phyloP scores from a whole-genome alignment of 2,329 filamentous ascomycete genomes.

The Botrytis hyacinthi region DNA sequence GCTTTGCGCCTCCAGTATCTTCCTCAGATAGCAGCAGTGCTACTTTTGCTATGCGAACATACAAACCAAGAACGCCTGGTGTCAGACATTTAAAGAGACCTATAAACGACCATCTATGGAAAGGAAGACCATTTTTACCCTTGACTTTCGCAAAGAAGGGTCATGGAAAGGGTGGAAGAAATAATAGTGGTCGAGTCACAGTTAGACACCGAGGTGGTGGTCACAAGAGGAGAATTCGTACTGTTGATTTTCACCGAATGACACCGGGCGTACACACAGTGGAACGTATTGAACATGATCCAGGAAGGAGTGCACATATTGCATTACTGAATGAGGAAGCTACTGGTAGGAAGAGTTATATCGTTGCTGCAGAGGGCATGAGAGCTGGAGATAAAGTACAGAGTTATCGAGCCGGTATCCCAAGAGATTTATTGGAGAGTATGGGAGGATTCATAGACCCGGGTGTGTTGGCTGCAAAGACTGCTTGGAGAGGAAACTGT shows the following conservation, averaged over 20 bases:
- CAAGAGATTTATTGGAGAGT: conserved; percentile 76
- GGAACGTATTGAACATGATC: conserved; percentile 94
- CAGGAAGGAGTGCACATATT: conserved; percentile 88
- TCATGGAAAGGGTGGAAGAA: conserved; percentile 87
- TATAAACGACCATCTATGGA: conserved; percentile 96
- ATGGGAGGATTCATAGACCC: conserved; percentile 95
- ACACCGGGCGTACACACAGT: conserved; percentile 80
- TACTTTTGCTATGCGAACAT: conserved; percentile 63
- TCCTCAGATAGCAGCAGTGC: conserved; percentile 42
- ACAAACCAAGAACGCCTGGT: conserved; percentile 91
- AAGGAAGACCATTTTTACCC: conserved; percentile 76
- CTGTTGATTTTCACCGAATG: conserved; percentile 81
- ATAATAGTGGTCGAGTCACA: conserved; percentile 80
- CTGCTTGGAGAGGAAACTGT: conserved; percentile 91
- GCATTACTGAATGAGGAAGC: conserved; percentile 76
- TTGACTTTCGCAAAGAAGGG: conserved; percentile 92
- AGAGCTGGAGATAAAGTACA: conserved; percentile 87
- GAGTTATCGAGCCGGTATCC: conserved; percentile 88
- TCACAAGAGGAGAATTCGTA: conserved; percentile 86
- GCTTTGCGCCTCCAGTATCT: conserved; percentile 47
- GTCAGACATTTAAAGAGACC: conserved; percentile 86
- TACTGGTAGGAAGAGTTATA: conserved; percentile 79
- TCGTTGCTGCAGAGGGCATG: conserved; percentile 93
- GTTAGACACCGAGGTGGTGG: conserved; percentile 92
- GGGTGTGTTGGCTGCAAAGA: conserved; percentile 92